Percentiles rank a stretch among this genome's conserved stretches.
These are phyloP conservation scores for Blastobotrys arbuscula DNA, from an alignment of 1,139 yeast species.

Conservation along the genomic window DNA sequence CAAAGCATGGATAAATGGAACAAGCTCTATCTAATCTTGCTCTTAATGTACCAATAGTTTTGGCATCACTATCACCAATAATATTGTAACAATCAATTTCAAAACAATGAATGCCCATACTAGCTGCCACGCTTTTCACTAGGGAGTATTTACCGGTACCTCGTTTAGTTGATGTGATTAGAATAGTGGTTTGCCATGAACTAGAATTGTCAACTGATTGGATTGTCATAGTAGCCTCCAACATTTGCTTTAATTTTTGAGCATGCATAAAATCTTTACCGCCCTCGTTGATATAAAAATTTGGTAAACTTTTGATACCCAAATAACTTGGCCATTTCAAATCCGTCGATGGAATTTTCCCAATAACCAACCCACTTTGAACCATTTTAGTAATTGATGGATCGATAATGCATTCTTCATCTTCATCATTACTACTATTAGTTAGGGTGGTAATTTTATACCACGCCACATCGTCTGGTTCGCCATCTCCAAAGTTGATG, in stretches of 20 bases:
- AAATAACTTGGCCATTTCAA: slow-evolving; percentile 52
- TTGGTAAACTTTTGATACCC: slow-evolving; percentile 36
- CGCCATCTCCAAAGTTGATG: slow-evolving; percentile 38
- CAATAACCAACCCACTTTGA: slow-evolving; percentile 50
- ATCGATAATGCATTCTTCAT: slow-evolving; percentile 54
- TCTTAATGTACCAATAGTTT: slow-evolving; percentile 68
- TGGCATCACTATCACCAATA: slow-evolving; percentile 59
- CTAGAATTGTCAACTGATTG: no score
- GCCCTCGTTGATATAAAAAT: slow-evolving; percentile 22
- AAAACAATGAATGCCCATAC: slow-evolving; percentile 62
- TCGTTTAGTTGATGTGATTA: slow-evolving; percentile 63
- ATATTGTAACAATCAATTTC: slow-evolving; percentile 62
- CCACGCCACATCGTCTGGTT: slow-evolving; percentile 80
- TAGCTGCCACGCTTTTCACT: slow-evolving; percentile 49
- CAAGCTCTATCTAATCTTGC: slow-evolving; percentile 69
- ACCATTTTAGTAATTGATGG: slow-evolving; percentile 59
- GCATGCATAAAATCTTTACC: slow-evolving; percentile 43
- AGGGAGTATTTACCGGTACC: slow-evolving; percentile 76
- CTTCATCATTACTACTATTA: slow-evolving; percentile 32
- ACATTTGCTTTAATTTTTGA: slow-evolving; percentile 39
- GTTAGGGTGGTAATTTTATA: slow-evolving; percentile 53
- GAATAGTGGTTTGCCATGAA: slow-evolving; percentile 53
- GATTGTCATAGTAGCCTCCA: slow-evolving; percentile 34
- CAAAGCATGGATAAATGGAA: slow-evolving; percentile 42
- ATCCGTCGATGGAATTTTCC: slow-evolving; percentile 37